Conservation (phyloP, 768 basidiomycete species). For the Mycena amicta region DNA sequence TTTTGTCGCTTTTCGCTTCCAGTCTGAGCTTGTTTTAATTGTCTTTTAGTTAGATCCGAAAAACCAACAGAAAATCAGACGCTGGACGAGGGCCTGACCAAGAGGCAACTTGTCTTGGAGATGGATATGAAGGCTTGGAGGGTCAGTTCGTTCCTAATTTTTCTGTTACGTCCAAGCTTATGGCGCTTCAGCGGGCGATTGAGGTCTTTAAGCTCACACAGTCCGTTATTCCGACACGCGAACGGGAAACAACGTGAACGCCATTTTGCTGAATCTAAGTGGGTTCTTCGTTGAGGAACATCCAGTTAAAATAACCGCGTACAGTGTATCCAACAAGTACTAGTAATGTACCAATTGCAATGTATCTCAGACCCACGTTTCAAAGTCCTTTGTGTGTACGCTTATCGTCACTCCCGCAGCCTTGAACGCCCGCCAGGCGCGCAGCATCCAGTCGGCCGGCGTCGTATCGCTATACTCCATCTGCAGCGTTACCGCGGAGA, state of each 20-base stretch:
- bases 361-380: background rate
- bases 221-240: conserved; percentile 73
- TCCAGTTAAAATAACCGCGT: too few relatives aligned
- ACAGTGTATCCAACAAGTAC: too few relatives aligned
- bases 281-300: too few relatives aligned
- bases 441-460: background rate
- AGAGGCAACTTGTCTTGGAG: conserved; percentile 87
- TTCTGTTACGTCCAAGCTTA: background rate
- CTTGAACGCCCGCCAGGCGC: background rate
- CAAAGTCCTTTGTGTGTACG: background rate
- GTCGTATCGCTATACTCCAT: background rate
- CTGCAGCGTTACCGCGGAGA: background rate
- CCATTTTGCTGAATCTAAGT: too few relatives aligned
- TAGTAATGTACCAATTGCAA: too few relatives aligned
- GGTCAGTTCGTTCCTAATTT: conserved; percentile 46
- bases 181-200: conserved; percentile 71
- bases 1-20: too few relatives aligned
- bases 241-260: conserved; percentile 52
- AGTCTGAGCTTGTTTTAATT: conserved; percentile 56
- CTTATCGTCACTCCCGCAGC: background rate
- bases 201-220: conserved; percentile 79
- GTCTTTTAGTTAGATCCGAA: conserved; percentile 57
- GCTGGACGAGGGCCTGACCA: conserved; percentile 60
- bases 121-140: conserved; percentile 89
- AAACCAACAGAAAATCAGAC: conserved; percentile 60